Conservation (phyloP, 192 early-diverging fungal species). For the Linnemannia elongata region DNA sequence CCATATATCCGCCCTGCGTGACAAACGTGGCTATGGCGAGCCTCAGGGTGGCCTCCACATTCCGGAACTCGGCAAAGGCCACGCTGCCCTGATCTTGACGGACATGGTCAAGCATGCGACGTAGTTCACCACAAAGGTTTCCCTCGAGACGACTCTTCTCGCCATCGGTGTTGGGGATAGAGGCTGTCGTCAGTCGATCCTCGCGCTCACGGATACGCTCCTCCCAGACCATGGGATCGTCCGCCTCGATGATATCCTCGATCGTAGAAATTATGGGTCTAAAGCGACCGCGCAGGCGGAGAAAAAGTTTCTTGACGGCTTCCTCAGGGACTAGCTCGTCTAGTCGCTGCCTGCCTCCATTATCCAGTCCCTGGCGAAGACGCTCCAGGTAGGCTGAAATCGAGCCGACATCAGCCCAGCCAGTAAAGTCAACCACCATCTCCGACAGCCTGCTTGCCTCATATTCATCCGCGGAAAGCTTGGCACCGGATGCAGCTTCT, state of each 20-base stretch:
- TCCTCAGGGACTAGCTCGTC: not conserved
- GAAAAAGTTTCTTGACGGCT: not conserved
- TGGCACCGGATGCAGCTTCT: conserved; percentile 1
- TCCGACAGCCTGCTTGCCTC: not conserved
- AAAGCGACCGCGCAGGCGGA: conserved; percentile 2
- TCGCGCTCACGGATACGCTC: conserved; percentile 4
- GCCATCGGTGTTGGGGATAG: not conserved
- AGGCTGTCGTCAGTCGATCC: conserved; percentile 19
- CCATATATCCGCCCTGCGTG: conserved; percentile 27
- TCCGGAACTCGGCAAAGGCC: conserved; percentile 13
- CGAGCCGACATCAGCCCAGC: conserved; percentile 8
- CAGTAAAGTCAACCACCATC: conserved; percentile 19
- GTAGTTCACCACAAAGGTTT: conserved; percentile 17
- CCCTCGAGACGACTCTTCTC: conserved; percentile 18
- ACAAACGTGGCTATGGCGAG: conserved; percentile 4
- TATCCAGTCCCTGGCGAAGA: not conserved
- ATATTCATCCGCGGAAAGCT: conserved; percentile 17
- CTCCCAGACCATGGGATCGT: conserved; percentile 11
- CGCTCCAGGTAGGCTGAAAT: conserved; percentile 15
- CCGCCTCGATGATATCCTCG: conserved; percentile 13
- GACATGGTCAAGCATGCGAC: conserved; percentile 9
- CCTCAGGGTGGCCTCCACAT: conserved; percentile 16
- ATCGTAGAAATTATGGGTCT: conserved; percentile 12
- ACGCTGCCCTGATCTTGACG: not conserved
- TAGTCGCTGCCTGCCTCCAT: conserved; percentile 10